These are phyloP conservation scores for Fusarium phyllophilum DNA, from an alignment of 2,329 filamentous ascomycete genomes.

Conservation along the genomic window DNA sequence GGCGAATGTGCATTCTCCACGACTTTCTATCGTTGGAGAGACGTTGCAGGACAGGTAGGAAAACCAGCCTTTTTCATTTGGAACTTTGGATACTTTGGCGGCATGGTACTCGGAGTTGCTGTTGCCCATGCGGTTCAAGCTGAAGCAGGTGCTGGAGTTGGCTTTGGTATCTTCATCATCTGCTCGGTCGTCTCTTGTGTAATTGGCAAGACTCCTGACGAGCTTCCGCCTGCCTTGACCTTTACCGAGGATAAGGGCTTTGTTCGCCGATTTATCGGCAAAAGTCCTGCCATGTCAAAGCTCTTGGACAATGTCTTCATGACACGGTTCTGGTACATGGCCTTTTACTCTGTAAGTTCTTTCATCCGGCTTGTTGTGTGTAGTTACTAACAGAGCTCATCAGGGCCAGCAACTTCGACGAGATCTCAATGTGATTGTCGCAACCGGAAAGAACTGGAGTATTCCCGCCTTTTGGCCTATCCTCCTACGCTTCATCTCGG, in stretches of 20 bases:
- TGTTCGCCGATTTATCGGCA: conserved; percentile 48
- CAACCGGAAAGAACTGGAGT: conserved; percentile 64
- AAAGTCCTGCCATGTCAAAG: conserved; percentile 1
- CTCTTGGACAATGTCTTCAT: conserved; percentile 53
- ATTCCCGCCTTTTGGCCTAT: conserved; percentile 63
- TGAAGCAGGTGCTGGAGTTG: conserved; percentile 59
- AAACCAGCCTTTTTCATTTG: conserved; percentile 55
- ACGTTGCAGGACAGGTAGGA: conserved; percentile 58
- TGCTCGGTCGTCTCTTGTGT: conserved; percentile 52
- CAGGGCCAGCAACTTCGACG: conserved; percentile 66
- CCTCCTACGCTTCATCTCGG: conserved; percentile 61
- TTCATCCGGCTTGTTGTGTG: not conserved
- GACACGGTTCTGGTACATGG: conserved; percentile 61
- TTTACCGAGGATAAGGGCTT: conserved; percentile 52
- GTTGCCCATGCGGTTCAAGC: conserved; percentile 59
- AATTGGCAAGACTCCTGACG: conserved; percentile 56
- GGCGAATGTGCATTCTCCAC: conserved; percentile 63
- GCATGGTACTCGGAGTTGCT: conserved; percentile 61
- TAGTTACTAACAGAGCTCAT: conserved; percentile 6
- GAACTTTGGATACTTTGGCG: conserved; percentile 64
- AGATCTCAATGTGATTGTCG: conserved; percentile 65
- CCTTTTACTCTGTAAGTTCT: conserved; percentile 65
- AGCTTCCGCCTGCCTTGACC: conserved; percentile 52
- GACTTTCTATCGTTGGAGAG: conserved; percentile 62
- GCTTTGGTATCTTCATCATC: conserved; percentile 62